phyloP scores from a whole-genome alignment of 1,284 basidiomycete genomes.

The Sporisorium exsertum region DNA sequence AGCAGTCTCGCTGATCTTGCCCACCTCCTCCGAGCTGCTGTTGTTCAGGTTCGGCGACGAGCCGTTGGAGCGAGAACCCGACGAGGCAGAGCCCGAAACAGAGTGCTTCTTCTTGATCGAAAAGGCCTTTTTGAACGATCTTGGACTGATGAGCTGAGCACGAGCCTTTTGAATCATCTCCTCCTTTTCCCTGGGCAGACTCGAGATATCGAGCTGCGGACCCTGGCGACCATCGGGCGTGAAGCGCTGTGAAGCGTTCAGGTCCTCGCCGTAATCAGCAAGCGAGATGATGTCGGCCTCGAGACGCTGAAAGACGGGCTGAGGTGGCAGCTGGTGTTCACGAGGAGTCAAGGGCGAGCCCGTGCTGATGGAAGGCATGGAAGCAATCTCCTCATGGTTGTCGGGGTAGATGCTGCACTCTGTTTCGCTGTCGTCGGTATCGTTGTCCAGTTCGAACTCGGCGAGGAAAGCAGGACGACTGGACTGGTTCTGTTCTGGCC shows the following conservation, averaged over 20 bases:
- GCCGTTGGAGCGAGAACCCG: constrained; percentile 13
- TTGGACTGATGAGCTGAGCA: constrained; percentile 37
- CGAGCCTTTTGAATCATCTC: constrained; percentile 24
- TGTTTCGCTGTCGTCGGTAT: constrained; percentile 43
- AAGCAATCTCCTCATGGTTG: constrained; percentile 12
- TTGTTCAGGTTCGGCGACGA: constrained; percentile 27
- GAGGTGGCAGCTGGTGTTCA: constrained; percentile 12
- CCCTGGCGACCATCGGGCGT: constrained; percentile 19
- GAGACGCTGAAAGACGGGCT: constrained; percentile 43
- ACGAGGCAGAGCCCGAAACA: constrained; percentile 14
- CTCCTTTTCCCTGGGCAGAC: constrained; percentile 42
- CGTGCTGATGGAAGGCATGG: constrained; percentile 1
- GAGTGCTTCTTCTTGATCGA: constrained; percentile 32
- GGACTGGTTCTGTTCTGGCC: constrained; percentile 12
- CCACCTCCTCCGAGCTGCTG: constrained; percentile 36
- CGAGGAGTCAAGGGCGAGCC: background rate
- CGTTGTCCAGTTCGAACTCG: constrained; percentile 37
- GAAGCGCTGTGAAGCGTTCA: constrained; percentile 8
- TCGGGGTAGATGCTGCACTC: constrained; percentile 33
- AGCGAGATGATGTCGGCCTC: constrained; percentile 28
- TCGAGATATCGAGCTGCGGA: constrained; percentile 30
- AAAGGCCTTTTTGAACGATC: constrained; percentile 44
- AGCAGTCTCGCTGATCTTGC: constrained; percentile 19
- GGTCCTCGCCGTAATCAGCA: constrained; percentile 5
- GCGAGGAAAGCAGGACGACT: constrained; percentile 39